A percentile compares a stretch with the other conserved stretches of the same genome.
These are phyloP conservation scores for Chaetomium strumarium DNA, from an alignment of 2,329 filamentous ascomycete species.

Conservation along the genomic window DNA sequence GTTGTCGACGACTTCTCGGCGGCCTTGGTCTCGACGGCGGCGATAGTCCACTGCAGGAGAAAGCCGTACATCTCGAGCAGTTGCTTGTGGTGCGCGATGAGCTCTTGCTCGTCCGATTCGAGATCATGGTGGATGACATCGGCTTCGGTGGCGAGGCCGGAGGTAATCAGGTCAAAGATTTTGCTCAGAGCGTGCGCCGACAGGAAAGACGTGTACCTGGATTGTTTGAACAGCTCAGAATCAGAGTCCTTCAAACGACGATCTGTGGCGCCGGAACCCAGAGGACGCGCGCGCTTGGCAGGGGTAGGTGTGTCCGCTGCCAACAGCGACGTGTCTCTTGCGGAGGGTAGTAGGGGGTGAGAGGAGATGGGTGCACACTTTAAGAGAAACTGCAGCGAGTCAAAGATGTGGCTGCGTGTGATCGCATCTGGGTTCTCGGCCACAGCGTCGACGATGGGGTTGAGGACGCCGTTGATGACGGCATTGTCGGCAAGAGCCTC, in stretches of 20 bases:
- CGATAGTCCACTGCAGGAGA: slow-evolving; percentile 88
- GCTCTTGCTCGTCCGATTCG: slow-evolving; percentile 86
- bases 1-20: slow-evolving; percentile 78
- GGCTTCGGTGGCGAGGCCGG: slow-evolving; percentile 76
- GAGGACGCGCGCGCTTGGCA: slow-evolving; percentile 8
- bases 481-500: slow-evolving; percentile 67
- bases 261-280: slow-evolving; percentile 18
- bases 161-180: slow-evolving; percentile 84
- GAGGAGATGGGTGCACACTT: slow-evolving; percentile 72
- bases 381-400: slow-evolving; percentile 90
- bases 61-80: slow-evolving; percentile 93
- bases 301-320: slow-evolving; percentile 13
- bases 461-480: slow-evolving; percentile 77
- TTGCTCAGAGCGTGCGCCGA: slow-evolving; percentile 83
- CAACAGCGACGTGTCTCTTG: slow-evolving; percentile 4
- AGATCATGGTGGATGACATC: slow-evolving; percentile 81
- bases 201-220: slow-evolving; percentile 75
- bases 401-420: slow-evolving; percentile 70
- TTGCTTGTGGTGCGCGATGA: slow-evolving; percentile 79
- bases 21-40: slow-evolving; percentile 88
- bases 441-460: slow-evolving; percentile 87
- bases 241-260: slow-evolving; percentile 37
- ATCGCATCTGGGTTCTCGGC: slow-evolving; percentile 89
- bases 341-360: slow-evolving; percentile 23
- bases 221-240: slow-evolving; percentile 58